Conservation (phyloP, 2,329 filamentous ascomycete species). For the Fusarium continuum region DNA sequence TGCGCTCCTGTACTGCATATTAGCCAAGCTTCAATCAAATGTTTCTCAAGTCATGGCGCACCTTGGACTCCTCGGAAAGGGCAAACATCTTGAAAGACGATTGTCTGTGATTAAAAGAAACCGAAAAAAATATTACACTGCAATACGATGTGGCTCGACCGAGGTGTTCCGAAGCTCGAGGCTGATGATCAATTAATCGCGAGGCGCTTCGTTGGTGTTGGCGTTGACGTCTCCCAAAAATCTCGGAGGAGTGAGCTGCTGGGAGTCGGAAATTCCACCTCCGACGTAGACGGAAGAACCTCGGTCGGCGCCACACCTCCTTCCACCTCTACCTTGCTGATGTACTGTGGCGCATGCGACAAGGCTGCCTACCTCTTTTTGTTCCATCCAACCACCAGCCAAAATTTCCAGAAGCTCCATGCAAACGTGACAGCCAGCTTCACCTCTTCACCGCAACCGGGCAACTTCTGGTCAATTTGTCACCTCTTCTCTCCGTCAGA, state of each 20-base stretch:
- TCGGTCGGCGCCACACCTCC: constrained; percentile 39
- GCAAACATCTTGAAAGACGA: constrained; percentile 60
- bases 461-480: background rate
- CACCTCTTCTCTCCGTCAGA: background rate
- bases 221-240: constrained; percentile 39
- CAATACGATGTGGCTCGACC: constrained; percentile 2
- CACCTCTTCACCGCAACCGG: background rate
- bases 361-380: constrained; percentile 21
- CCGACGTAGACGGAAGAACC: constrained; percentile 42
- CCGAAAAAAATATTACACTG: constrained; percentile 1
- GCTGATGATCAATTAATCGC: constrained; percentile 25
- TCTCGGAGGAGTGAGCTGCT: constrained; percentile 27
- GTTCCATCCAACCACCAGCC: constrained; percentile 31
- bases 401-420: constrained; percentile 42
- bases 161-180: constrained; percentile 20
- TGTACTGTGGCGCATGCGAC: constrained; percentile 24
- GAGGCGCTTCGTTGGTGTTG: constrained; percentile 12
- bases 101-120: background rate
- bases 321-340: background rate
- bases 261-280: constrained; percentile 42
- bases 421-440: constrained; percentile 15
- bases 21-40: constrained; percentile 17
- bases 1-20: constrained; percentile 78
- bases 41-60: constrained; percentile 50
- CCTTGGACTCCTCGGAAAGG: constrained; percentile 98